Evolutionary conservation across 2,329 filamentous ascomycete species (phyloP), one percentile per base, ranked within the genome.

Genomic region (Sphaerulina musiva): DNA sequence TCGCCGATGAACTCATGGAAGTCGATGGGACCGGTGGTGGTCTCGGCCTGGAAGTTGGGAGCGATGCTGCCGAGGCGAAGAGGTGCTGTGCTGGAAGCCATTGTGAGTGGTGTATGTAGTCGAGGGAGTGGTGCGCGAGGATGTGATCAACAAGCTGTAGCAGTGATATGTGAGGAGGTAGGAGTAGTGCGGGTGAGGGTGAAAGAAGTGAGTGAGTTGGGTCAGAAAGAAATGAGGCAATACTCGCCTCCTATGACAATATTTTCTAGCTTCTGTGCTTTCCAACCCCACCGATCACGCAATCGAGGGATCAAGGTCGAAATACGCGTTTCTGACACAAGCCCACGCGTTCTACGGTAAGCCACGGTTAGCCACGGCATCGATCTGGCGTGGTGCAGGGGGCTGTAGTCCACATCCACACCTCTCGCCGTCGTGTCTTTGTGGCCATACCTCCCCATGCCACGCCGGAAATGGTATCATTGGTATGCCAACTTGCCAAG

Each of bases 1-100:
- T 85, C 76, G 65, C 82, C 83, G 62, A 86, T 84, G 76, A 81
- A 87, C 64, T 85, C 75, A 74, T 87, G 84, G 77, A 87, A 87
- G 72, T 85, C 78, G 69, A 86, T 85, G 51, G 76, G 76, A 55
- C 83, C 84, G 59, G 76, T 69, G 60, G 84, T 86, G 63, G 84
- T 85, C 66, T 84, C 78, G 58, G 84, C 82, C 64, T 84, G 72
- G 76, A 87, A 86, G 76, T 87, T 81, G 63, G 84, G 84, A 66
- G 83, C 84, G 67, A 74, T 76, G 71, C 77, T 83, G 69, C 83
- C 83, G 65, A 86, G 78, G 67, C 83, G 82, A 70, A 86, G 79
- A 66, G 74, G 72, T 32, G 36, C 48, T 39, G 48, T 47, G 51
- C 36, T 47, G 46, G 4, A 41, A 12, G 48, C 40, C 53, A 55